Evolutionary conservation across 2,329 filamentous ascomycete species (phyloP).

Genomic region (Lojkania enalia): DNA sequence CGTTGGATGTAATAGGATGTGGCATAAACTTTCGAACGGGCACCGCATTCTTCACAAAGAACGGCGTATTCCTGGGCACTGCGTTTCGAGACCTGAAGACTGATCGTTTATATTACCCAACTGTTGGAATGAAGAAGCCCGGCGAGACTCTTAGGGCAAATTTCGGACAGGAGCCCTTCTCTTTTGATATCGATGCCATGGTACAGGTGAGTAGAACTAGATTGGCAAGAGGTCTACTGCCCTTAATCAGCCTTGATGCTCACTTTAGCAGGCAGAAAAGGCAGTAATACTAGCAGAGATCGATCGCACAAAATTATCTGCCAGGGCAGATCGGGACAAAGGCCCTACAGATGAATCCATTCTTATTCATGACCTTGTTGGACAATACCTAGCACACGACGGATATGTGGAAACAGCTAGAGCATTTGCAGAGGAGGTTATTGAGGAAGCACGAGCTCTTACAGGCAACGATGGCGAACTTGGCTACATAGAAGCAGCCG

Average conservation of each 20-base stretch:
- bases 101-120: conserved; percentile 65
- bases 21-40: conserved; percentile 66
- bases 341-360: conserved; percentile 67
- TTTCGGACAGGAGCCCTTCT: conserved; percentile 73
- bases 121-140: conserved; percentile 68
- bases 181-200: conserved; percentile 88
- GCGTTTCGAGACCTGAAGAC: conserved; percentile 69
- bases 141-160: conserved; percentile 63
- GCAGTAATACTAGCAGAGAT: conserved; percentile 40
- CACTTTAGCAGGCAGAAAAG: conserved; percentile 32
- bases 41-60: conserved; percentile 67
- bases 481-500: conserved; percentile 67
- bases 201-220: conserved; percentile 63
- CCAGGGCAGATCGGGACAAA: conserved; percentile 19
- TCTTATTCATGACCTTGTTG: conserved; percentile 78
- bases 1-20: conserved; percentile 65
- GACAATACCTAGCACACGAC: conserved; percentile 91
- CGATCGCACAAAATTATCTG: conserved; percentile 20
- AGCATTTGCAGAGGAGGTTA: conserved; percentile 83
- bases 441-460: conserved; percentile 71
- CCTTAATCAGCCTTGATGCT: not conserved
- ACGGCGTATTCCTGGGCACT: conserved; percentile 63
- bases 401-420: conserved; percentile 92
- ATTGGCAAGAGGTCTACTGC: no score
- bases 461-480: conserved; percentile 59